phyloP scores from a whole-genome alignment of 345 rosid species.

The Eucalyptus leucophloia region DNA sequence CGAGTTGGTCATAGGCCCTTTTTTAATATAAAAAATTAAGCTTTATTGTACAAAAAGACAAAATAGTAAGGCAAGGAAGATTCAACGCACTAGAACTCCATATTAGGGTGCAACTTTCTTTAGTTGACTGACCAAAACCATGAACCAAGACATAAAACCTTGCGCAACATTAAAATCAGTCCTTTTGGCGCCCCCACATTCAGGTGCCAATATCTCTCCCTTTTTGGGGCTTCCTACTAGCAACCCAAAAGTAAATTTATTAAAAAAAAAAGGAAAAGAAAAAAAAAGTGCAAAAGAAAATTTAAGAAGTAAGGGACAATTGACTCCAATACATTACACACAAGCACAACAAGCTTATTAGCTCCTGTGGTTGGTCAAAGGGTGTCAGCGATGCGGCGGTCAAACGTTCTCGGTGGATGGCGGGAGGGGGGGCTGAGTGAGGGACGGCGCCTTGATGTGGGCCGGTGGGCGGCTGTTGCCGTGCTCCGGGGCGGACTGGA shows the following conservation, averaged over 20 bases:
- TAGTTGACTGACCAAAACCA: background rate
- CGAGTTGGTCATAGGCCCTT: background rate
- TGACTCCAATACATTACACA: background rate
- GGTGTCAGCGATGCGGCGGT: background rate
- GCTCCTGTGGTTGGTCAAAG: background rate
- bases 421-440: slow-evolving; percentile 68
- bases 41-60: background rate
- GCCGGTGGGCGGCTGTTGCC: slow-evolving; percentile 29
- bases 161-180: background rate
- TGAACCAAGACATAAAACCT: background rate
- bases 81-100: background rate
- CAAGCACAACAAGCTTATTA: slow-evolving; percentile 3
- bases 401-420: slow-evolving; percentile 77
- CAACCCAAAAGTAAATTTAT: background rate
- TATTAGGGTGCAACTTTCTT: background rate
- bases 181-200: background rate
- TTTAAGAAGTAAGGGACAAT: background rate
- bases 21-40: background rate
- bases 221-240: background rate
- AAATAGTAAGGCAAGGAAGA: background rate
- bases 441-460: slow-evolving; percentile 44
- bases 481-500: slow-evolving; percentile 53
- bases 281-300: background rate
- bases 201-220: background rate
- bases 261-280: fast-evolving